Conservation (phyloP, 2,329 filamentous ascomycete species). For the Emericellopsis atlantica region DNA sequence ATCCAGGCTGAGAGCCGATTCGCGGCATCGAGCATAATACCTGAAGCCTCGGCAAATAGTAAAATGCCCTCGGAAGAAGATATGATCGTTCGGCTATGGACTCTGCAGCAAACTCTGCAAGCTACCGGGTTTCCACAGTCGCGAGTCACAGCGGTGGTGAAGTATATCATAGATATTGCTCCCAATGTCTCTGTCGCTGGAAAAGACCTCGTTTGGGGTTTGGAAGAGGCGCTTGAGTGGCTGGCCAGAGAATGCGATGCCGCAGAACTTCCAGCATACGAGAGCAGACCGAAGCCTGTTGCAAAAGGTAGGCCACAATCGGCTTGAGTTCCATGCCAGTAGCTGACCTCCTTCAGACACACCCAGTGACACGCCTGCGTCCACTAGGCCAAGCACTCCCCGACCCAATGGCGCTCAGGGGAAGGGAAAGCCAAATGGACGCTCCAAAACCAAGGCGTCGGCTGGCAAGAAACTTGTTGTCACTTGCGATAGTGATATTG, state of each 20-base stretch:
- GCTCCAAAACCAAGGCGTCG: constrained; percentile 12
- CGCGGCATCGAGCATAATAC: constrained; percentile 32
- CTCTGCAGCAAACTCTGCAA: constrained; percentile 59
- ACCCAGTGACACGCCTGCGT: not conserved
- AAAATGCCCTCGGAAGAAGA: constrained; percentile 63
- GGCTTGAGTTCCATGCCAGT: not conserved
- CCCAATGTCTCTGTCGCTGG: constrained; percentile 41
- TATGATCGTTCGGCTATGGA: constrained; percentile 70
- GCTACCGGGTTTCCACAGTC: constrained; percentile 55
- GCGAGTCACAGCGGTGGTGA: constrained; percentile 51
- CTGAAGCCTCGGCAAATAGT: constrained; percentile 28
- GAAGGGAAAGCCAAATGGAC: constrained; percentile 19
- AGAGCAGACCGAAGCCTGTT: constrained; percentile 23
- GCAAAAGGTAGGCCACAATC: constrained; percentile 19
- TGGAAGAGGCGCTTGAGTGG: constrained; percentile 85
- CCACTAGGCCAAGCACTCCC: constrained; percentile 1
- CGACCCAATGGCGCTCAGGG: not conserved
- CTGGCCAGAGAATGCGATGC: constrained; percentile 63
- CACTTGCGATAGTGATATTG: constrained; percentile 56
- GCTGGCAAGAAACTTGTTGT: constrained; percentile 28
- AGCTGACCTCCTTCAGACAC: not conserved
- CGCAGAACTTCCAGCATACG: constrained; percentile 62
- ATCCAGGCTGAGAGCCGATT: constrained; percentile 53
- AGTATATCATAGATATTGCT: constrained; percentile 54
- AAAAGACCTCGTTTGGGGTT: constrained; percentile 66